These are phyloP conservation scores for Colletotrichum lupini DNA, from an alignment of 2,329 filamentous ascomycete genomes.

Conservation along the genomic window DNA sequence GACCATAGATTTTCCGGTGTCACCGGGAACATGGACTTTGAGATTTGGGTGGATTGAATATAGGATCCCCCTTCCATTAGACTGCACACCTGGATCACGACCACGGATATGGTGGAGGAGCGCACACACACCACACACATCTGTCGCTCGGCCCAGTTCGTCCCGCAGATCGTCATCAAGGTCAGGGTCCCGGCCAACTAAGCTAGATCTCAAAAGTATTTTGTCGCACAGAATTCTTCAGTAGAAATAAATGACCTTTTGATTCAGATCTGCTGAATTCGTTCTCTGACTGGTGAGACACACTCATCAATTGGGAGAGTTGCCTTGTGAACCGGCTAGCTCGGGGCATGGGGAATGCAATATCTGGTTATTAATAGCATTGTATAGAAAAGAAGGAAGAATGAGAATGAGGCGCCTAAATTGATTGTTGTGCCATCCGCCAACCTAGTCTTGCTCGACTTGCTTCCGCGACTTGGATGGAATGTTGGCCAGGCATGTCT, in stretches of 20 bases:
- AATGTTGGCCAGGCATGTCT: not conserved
- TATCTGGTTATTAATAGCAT: not conserved
- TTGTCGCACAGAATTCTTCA: conserved; percentile 21
- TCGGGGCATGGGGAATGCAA: not conserved
- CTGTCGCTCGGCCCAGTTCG: not conserved
- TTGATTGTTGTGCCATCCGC: not conserved
- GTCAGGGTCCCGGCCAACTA: not conserved
- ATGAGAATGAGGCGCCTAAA: not conserved
- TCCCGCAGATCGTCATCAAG: conserved; percentile 10
- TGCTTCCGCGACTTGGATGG: not conserved
- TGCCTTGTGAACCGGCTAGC: not conserved
- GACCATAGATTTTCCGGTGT: not conserved
- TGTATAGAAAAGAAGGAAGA: not conserved
- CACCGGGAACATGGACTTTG: not conserved
- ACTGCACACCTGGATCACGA: not conserved
- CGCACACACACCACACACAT: not conserved
- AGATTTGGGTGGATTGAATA: not conserved
- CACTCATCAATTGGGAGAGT: not conserved
- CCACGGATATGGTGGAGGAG: not conserved
- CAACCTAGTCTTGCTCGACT: not conserved
- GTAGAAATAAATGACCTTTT: not conserved
- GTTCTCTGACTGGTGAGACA: not conserved
- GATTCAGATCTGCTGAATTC: conserved; percentile 5
- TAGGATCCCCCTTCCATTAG: not conserved
- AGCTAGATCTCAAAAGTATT: not conserved